Conservation (phyloP, 139 green algal species). For the Closterium sp. region DNA sequence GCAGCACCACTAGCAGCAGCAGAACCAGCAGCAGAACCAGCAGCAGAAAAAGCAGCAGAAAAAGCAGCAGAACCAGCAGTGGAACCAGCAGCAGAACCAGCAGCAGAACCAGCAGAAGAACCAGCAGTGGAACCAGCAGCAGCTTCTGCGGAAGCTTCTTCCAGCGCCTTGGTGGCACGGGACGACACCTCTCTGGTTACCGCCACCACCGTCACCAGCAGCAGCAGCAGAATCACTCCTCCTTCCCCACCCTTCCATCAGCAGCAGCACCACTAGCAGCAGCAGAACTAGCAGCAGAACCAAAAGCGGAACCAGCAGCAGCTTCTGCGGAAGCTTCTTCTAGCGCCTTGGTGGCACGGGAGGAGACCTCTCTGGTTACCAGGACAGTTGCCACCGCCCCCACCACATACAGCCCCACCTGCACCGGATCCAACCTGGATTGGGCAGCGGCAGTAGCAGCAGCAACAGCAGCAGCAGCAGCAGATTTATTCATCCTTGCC, state of each 20-base stretch:
- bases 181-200: conserved; percentile 22
- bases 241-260: background rate
- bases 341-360: background rate
- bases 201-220: no score
- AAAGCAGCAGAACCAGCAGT: background rate
- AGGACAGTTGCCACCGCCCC: conserved; percentile 29
- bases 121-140: no score
- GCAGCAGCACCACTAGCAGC: background rate
- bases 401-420: conserved; percentile 17
- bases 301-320: background rate
- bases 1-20: no score
- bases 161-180: conserved; percentile 3
- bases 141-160: conserved; percentile 5
- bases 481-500: no score
- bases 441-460: background rate
- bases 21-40: no score
- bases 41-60: no score
- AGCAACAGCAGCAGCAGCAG: background rate
- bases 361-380: conserved; percentile 24
- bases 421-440: background rate
- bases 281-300: background rate
- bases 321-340: conserved; percentile 1
- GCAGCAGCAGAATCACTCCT: background rate
- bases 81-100: background rate
- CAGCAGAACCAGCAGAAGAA: no score